Evolutionary conservation across 2,329 filamentous ascomycete genomes (phyloP).

Genomic region (Microsporum ferrugineum): DNA sequence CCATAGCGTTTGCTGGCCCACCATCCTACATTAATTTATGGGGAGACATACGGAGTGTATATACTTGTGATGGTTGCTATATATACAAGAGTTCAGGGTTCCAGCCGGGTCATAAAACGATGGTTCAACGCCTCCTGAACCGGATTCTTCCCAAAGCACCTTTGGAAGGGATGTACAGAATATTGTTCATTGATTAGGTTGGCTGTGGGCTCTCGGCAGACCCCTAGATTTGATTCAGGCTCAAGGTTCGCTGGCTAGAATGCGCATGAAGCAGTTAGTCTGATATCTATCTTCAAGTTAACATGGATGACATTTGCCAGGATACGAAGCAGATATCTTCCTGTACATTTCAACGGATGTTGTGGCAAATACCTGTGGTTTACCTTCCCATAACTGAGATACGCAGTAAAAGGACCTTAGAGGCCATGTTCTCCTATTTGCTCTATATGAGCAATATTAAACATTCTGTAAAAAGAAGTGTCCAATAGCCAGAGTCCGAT

Average conservation of each 20-base stretch:
- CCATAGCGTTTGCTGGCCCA: background rate
- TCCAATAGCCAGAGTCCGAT: background rate
- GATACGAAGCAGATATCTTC: background rate
- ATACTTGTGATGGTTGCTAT: background rate
- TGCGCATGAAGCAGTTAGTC: background rate
- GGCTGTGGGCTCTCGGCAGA: background rate
- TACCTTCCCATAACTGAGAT: background rate
- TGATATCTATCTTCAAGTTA: background rate
- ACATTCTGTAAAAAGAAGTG: background rate
- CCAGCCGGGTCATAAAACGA: background rate
- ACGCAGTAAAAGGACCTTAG: background rate
- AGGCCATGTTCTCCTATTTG: background rate
- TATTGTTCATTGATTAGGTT: background rate
- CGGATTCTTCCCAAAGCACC: background rate
- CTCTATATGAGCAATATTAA: background rate
- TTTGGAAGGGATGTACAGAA: background rate
- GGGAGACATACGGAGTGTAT: background rate
- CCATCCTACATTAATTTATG: background rate
- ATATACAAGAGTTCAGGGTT: background rate
- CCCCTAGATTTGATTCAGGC: background rate
- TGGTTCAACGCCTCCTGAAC: background rate
- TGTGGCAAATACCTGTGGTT: background rate
- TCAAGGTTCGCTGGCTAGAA: background rate
- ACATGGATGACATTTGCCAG: background rate
- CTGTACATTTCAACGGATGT: background rate